Conservation (phyloP, 148 eudicot genomes). For the Cornus florida region DNA sequence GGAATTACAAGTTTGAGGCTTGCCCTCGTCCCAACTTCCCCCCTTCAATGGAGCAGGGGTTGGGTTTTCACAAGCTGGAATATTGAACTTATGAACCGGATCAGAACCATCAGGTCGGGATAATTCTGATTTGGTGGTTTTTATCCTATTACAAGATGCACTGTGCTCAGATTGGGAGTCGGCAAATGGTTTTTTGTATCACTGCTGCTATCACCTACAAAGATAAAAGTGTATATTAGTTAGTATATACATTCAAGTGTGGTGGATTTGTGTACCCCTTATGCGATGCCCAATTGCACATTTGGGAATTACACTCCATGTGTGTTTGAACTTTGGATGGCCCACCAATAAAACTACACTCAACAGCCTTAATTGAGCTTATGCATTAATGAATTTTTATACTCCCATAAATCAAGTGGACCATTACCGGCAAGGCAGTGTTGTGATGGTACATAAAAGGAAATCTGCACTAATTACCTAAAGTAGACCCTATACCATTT, state of each 20-base stretch:
- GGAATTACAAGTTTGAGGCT: slow-evolving; percentile 20
- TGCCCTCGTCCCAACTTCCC: slow-evolving; percentile 11
- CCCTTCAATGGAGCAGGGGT: slow-evolving; percentile 12
- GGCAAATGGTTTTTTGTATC: slow-evolving; percentile 49
- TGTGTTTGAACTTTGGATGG: no score
- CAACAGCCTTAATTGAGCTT: no score
- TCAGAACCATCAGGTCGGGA: background rate
- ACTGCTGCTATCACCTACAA: slow-evolving; percentile 40
- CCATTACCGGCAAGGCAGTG: no score
- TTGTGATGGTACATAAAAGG: no score
- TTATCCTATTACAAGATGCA: slow-evolving; percentile 1
- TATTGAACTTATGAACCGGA: slow-evolving; percentile 2
- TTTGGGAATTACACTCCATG: no score
- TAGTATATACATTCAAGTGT: background rate
- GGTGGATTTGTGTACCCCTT: background rate
- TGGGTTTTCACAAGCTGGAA: slow-evolving; percentile 8
- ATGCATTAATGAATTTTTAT: no score
- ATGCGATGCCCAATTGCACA: no score
- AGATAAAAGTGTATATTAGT: background rate
- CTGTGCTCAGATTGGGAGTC: slow-evolving; percentile 20
- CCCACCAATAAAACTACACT: no score
- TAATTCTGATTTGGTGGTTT: background rate
- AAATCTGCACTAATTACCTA: no score
- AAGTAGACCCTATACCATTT: no score
- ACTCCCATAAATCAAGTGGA: no score